Percentiles rank a stretch among this genome's conserved stretches.
Evolutionary conservation across 306 rosid genomes (phyloP).

Genomic region (Cercis canadensis): DNA sequence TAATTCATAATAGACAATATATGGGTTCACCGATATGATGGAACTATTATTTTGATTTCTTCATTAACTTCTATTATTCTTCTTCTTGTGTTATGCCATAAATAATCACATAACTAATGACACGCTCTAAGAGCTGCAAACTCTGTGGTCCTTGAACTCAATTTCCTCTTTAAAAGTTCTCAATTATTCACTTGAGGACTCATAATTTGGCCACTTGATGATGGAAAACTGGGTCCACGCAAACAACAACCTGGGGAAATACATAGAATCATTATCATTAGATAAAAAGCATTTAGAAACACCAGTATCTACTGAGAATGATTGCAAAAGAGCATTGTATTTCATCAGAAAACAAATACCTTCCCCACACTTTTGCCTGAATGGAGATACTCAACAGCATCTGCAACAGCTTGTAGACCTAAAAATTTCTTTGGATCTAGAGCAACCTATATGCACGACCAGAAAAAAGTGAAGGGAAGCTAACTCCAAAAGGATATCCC

Average conservation of each 20-base stretch:
- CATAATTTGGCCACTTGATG: slow-evolving; percentile 71
- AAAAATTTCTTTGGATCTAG: slow-evolving; percentile 81
- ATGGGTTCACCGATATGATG: too few relatives aligned
- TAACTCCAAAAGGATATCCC: background rate
- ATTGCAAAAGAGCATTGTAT: slow-evolving; percentile 2
- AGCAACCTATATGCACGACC: slow-evolving; percentile 55
- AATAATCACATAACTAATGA: too few relatives aligned
- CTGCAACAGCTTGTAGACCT: slow-evolving; percentile 75
- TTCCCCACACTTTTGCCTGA: slow-evolving; percentile 96
- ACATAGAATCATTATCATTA: slow-evolving; percentile 1
- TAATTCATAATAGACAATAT: too few relatives aligned
- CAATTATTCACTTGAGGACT: slow-evolving; percentile 16
- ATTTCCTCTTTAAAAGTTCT: too few relatives aligned
- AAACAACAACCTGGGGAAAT: slow-evolving; percentile 76
- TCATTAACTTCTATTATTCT: too few relatives aligned
- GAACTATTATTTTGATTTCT: too few relatives aligned
- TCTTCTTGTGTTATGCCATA: too few relatives aligned
- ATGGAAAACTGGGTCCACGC: slow-evolving; percentile 73
- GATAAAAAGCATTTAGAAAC: background rate
- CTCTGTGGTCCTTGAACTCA: background rate
- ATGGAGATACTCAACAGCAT: slow-evolving; percentile 95
- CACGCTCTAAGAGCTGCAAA: slow-evolving; percentile 15
- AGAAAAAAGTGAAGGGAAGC: slow-evolving; percentile 18
- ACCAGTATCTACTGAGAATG: background rate
- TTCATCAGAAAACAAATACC: slow-evolving; percentile 52